phyloP scores from a whole-genome alignment of 306 rosid species.

The Elaeagnus macrophylla region DNA sequence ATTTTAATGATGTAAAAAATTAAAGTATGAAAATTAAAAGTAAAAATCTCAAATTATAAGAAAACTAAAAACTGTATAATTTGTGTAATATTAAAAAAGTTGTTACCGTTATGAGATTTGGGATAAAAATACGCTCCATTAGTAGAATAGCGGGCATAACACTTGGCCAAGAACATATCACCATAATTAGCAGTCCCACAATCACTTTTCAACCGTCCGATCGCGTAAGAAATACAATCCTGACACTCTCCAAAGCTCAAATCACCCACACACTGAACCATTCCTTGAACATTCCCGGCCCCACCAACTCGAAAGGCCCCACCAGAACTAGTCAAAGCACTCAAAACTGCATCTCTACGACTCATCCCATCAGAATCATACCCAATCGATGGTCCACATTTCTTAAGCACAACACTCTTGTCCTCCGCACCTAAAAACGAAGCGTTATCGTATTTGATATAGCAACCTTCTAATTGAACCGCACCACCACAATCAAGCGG shows the following conservation, averaged over 20 bases:
- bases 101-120: conserved; percentile 46
- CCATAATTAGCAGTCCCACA: conserved; percentile 52
- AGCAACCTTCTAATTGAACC: conserved; percentile 74
- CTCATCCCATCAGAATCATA: conserved; percentile 34
- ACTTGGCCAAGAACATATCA: conserved; percentile 69
- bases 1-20: no score
- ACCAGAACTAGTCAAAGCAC: conserved; percentile 33
- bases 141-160: conserved; percentile 58
- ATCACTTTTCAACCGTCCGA: conserved; percentile 53
- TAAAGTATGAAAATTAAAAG: no score
- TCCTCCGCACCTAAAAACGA: conserved; percentile 67
- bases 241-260: conserved; percentile 55
- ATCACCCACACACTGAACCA: conserved; percentile 70
- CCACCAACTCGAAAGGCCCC: conserved; percentile 63
- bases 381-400: conserved; percentile 68
- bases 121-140: conserved; percentile 35
- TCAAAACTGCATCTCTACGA: conserved; percentile 46
- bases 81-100: no score
- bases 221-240: conserved; percentile 57
- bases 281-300: conserved; percentile 49
- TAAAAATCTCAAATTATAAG: no score
- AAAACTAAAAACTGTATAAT: no score
- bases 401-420: conserved; percentile 61
- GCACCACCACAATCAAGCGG: conserved; percentile 51
- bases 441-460: conserved; percentile 67